These are phyloP conservation scores for Diaporthe citri DNA, from an alignment of 2,329 filamentous ascomycete species.

Conservation along the genomic window DNA sequence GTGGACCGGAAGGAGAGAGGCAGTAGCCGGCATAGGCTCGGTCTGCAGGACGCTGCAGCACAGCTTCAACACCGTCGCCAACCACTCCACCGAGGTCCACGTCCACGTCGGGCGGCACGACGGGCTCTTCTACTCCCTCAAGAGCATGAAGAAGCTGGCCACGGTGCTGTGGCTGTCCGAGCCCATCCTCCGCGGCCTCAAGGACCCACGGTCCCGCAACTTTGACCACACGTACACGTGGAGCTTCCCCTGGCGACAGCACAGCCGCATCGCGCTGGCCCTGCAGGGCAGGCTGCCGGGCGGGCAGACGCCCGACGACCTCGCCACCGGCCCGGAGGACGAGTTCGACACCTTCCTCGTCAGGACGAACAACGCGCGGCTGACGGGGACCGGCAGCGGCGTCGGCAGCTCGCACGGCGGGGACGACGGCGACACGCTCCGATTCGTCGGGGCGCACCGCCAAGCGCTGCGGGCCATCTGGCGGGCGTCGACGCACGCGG, in stretches of 20 bases:
- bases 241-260: slow-evolving; percentile 50
- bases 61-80: slow-evolving; percentile 48
- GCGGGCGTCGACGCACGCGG: slow-evolving; percentile 44
- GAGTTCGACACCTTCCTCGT: slow-evolving; percentile 42
- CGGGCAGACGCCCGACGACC: slow-evolving; percentile 18
- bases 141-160: slow-evolving; percentile 51
- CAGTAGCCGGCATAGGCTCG: slow-evolving; percentile 40
- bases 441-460: slow-evolving; percentile 33
- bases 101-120: slow-evolving; percentile 54
- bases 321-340: slow-evolving; percentile 34
- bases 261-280: slow-evolving; percentile 49
- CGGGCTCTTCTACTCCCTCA: slow-evolving; percentile 48
- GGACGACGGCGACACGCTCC: slow-evolving; percentile 7
- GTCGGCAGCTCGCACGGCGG: neutral
- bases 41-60: slow-evolving; percentile 46
- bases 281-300: slow-evolving; percentile 29
- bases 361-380: neutral
- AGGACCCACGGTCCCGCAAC: slow-evolving; percentile 54
- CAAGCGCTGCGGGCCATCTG: slow-evolving; percentile 49
- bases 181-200: slow-evolving; percentile 51
- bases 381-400: neutral
- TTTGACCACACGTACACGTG: slow-evolving; percentile 54
- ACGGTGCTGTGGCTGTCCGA: slow-evolving; percentile 54
- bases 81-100: slow-evolving; percentile 55
- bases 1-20: slow-evolving; percentile 43